Base-by-base conservation (phyloP, 768 basidiomycete genomes). In the Obba rivulosa region DNA sequence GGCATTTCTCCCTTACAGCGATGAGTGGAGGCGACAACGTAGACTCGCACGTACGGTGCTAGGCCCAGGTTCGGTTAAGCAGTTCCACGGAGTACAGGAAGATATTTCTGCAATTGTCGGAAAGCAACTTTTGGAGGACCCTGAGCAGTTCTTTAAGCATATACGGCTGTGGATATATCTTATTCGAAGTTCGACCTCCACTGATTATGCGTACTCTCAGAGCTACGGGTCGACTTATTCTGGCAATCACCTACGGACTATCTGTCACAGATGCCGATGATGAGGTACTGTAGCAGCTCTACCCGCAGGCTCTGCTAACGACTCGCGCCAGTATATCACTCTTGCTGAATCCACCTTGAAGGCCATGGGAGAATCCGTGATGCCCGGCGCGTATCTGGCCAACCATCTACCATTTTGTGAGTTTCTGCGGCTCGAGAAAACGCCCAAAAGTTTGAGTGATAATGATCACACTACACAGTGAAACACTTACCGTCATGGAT, bases 311-410 rank as follows among this genome's bases (percentile, higher is more conserved):
- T 5, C 28, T 31, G 28, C 22, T 34, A 11, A 44, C n/a, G 31
- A 21, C 9, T 44, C 17, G 41, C 4, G 78, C 52, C 70, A 76
- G 8, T 72, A 69, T 51, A 62, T 80, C 28, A 47, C 57, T 0
- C 57, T 70, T 4, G 74, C 72, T 0, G 68, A 75, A 24, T 54
- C 65, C 7, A 70, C 72, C 2, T 53, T 69, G 14, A 50, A 62
- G 2, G 57, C 59, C 3, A 54, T 73, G 34, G 57, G 55, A 5
- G 46, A 60, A 11, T 70, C 71, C 1, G 57, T 65, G 0, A 51
- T 66, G 8, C 71, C 71, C 1, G 76, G 74, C 5, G 52, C 63
- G 17, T 77, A 69, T 49, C 58, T 77, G 1, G 73, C 78, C 5
- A 51, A 56, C 22, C 10, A 44, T 3, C 23, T 56, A 9, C 55